Conservation (phyloP, 257 asterid species). For the Linaria vulgaris region DNA sequence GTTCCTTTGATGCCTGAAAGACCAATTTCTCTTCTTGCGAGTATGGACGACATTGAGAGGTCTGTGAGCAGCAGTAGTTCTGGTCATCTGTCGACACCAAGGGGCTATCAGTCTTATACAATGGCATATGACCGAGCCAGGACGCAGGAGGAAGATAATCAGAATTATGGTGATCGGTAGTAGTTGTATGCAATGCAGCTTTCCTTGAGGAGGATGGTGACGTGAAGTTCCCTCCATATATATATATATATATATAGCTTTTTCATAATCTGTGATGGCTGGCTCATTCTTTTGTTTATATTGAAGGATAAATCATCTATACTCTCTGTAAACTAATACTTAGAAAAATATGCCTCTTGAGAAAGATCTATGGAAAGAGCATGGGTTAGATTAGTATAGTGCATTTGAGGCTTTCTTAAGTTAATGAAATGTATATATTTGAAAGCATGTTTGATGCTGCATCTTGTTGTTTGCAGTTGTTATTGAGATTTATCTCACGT, state of each 20-base stretch:
- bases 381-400: conserved; percentile 6
- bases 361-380: not conserved
- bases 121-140: conserved; percentile 29
- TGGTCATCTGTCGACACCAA: conserved; percentile 56
- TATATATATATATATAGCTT: no score
- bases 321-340: no score
- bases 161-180: conserved; percentile 29
- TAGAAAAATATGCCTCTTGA: not conserved
- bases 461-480: not conserved
- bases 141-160: conserved; percentile 27
- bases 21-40: conserved; percentile 72
- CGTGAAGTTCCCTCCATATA: not conserved
- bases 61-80: conserved; percentile 70
- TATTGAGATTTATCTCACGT: no score
- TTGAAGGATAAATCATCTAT: conserved; percentile 19
- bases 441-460: conserved; percentile 15
- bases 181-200: no score
- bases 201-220: no score
- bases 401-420: not conserved
- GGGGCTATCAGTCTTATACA: conserved; percentile 58
- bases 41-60: conserved; percentile 65
- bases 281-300: conserved; percentile 17
- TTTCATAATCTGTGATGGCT: conserved; percentile 1
- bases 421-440: not conserved
- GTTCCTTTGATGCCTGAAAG: conserved; percentile 78